Conservation (phyloP, 2,329 filamentous ascomycete genomes). For the Aspergillus arachidicola region DNA sequence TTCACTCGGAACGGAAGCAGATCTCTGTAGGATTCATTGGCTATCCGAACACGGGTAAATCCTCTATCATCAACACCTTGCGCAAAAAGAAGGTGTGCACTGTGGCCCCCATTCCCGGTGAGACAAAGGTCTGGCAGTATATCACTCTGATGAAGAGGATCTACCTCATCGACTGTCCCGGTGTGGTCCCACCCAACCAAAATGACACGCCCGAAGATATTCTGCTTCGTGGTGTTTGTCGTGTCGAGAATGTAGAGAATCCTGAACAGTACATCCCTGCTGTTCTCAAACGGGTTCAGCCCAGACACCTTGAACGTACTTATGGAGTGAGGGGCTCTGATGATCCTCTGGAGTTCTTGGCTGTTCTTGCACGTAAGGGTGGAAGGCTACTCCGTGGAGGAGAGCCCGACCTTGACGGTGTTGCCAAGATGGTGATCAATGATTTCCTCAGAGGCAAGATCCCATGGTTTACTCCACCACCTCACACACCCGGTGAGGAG, state of each 20-base stretch:
- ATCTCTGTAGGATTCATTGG: slow-evolving; percentile 88
- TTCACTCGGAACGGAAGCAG: slow-evolving; percentile 90
- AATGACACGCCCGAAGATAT: slow-evolving; percentile 85
- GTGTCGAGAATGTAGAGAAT: slow-evolving; percentile 94
- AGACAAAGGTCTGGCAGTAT: slow-evolving; percentile 98
- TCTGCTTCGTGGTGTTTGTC: slow-evolving; percentile 83
- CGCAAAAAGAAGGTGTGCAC: slow-evolving; percentile 92
- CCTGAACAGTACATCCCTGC: slow-evolving; percentile 94
- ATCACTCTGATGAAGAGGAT: slow-evolving; percentile 94
- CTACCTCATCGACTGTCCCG: slow-evolving; percentile 94
- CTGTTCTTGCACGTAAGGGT: slow-evolving; percentile 81
- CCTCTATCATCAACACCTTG: slow-evolving; percentile 94
- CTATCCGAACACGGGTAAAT: slow-evolving; percentile 94
- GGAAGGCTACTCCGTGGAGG: slow-evolving; percentile 86
- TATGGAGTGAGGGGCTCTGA: slow-evolving; percentile 84
- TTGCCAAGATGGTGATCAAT: slow-evolving; percentile 95
- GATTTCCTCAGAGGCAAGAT: slow-evolving; percentile 95
- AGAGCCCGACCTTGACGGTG: slow-evolving; percentile 92
- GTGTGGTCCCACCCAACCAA: slow-evolving; percentile 87
- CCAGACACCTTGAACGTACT: slow-evolving; percentile 85
- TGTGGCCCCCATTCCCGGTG: slow-evolving; percentile 90
- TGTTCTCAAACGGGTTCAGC: slow-evolving; percentile 77
- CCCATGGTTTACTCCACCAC: slow-evolving; percentile 90
- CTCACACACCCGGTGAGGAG: slow-evolving; percentile 56
- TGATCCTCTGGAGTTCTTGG: slow-evolving; percentile 79